Base-by-base conservation (phyloP, 495 filamentous ascomycete genomes). In the Cercophora newfieldiana region DNA sequence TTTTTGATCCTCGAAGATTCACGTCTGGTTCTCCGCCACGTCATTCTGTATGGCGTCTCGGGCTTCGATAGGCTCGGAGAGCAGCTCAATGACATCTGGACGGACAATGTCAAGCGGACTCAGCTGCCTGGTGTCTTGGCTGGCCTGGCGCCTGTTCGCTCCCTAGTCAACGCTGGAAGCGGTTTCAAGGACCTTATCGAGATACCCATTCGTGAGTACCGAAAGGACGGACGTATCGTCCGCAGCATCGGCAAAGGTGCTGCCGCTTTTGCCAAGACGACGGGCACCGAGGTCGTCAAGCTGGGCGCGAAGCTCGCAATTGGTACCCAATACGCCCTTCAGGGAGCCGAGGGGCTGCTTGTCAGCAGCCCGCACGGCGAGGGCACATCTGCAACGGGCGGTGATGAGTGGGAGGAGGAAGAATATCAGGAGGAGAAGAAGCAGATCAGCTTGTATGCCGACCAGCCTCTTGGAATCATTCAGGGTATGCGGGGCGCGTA, bases 31-130 rank as follows among this genome's bases (percentile, higher is more conserved):
- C 83, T 99, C 51, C 86, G 90, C 14, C 96, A 93, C 72, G 89
- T 90, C 37, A 97, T 98, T 64, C 86, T 97, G 25, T 97, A 97
- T 71, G 96, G 96, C 49, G 86, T 96, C 7, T 88, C 88, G 5
- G 94, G 95, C 0, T 96, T 98, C 68, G 91, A 97, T 68, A 89
- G 89, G 62, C 84, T 99, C 25, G 91, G 93, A 31, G 86, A 91
- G 70, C 91, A 88, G 8, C 83, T 99, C 16, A 97, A 97, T 73
- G 93, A 97, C 71, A 91, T 97, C 59, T 99, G 96, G 96, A 96
- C 92, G 88, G 93, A 92, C 10, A 93, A 99, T 71, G 89, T 99
- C 73, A 94, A 90, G 76, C 77, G 84, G 7, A 96, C 91, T 65
- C 96, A 99, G 73, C 89, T 99, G 6, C 94, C 92, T 0, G 88